A percentile compares a stretch with the other conserved stretches of the same genome.
These are phyloP conservation scores for Colletotrichum siamense DNA, from an alignment of 2,329 filamentous ascomycete species.

Conservation along the genomic window DNA sequence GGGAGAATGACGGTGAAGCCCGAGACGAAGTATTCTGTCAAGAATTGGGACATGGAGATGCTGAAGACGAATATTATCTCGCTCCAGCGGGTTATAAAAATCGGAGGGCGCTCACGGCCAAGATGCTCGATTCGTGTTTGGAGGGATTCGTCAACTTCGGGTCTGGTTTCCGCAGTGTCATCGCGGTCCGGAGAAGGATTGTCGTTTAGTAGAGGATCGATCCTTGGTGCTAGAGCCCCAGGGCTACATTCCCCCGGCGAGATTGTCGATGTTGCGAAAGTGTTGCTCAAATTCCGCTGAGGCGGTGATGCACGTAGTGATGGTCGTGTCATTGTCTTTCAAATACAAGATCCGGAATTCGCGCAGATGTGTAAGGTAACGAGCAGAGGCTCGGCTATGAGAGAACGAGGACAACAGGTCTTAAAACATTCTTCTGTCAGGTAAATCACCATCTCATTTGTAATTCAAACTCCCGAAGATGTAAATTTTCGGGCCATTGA, in stretches of 20 bases:
- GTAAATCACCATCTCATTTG: neutral
- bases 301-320: rapidly evolving
- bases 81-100: neutral
- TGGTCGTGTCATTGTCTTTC: neutral
- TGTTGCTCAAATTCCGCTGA: neutral
- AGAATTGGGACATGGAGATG: conserved; percentile 2
- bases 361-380: neutral
- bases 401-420: neutral
- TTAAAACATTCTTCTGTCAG: neutral
- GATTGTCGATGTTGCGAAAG: neutral
- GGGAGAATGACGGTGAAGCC: neutral
- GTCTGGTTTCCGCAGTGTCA: neutral
- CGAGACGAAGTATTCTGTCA: neutral
- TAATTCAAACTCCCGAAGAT: neutral
- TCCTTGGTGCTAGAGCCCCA: neutral
- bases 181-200: neutral
- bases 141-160: neutral
- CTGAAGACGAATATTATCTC: neutral
- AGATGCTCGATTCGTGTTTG: neutral
- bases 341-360: neutral
- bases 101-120: neutral
- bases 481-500: neutral
- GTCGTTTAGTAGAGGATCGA: neutral
- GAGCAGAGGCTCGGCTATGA: neutral
- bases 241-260: neutral